Base-by-base conservation (phyloP, 257 asterid genomes). In the Capsicum pubescens region DNA sequence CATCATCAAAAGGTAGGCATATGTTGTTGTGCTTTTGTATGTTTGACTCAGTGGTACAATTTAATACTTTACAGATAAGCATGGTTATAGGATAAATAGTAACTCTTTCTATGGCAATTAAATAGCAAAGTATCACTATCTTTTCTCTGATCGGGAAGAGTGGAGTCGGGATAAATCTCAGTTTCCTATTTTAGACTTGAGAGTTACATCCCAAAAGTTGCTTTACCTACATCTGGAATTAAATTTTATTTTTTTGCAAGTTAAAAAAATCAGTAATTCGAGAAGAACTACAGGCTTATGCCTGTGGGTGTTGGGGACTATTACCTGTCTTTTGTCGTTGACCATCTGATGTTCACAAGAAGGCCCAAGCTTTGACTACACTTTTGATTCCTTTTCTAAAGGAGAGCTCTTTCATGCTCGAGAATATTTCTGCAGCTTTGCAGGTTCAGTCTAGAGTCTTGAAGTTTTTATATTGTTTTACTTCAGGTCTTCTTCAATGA, bases 231-330 rank as follows among this genome's bases (percentile, higher is more conserved):
- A 56, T 80, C 80, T 88, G 86, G 88, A 88, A 81, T 90, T 86
- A 86, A 83, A 54, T 60, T 74, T 84, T 59, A 87, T 78, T 85
- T 86, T 80, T 91, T 89, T 89, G 90, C 88, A 97, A 91, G 98
- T 88, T 87, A 85, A 90, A 88, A 88, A 92, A 88, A 83, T 86
- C 97, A 83, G 95, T 85, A 88, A 87, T 84, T 86, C 85, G 92
- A 85, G 89, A 84, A 92, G 94, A 89, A 86, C 93, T 93, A 92
- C 93, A 91, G 92, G 95, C 91, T 88, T 89, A 89, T 87, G 93
- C 93, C 91, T 90, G 79, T 85, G 90, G 86, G 55, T 91, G 94
- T 86, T 96, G 98, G 99, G 95, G 89, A 86, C 85, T 96, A 26
- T 26, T 26, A 26, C 32, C 32, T 26, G 32, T 1, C 32, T 26